Evolutionary conservation across 768 basidiomycete species (phyloP), one percentile per base, ranked within the genome.

Genomic region (Lactifluus rugatus): DNA sequence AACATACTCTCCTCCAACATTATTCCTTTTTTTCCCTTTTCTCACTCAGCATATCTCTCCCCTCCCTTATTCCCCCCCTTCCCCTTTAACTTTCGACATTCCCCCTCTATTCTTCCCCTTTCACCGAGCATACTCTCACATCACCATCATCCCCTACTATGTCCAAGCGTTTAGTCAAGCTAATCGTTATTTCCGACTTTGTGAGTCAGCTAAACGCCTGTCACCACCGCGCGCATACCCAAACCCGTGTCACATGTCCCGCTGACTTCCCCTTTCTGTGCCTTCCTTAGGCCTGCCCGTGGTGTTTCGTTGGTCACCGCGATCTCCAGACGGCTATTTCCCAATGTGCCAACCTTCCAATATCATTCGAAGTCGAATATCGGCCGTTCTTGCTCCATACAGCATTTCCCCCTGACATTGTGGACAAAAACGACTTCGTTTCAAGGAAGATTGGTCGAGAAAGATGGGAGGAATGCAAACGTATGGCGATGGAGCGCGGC

Each of bases 331-430:
- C 56, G 31, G 75, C 75, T 32, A 70, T 77, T 48, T 66, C 71
- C 16, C 66, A 69, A 52, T 69, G 65, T 46, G 54, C 62, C 16
- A 67, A 73, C 57, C 65, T 71, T 14, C 69, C 70, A 5, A 39
- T 67, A 25, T 49, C 64, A 19, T 73, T 78, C 66, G 70, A 75
- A 39, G 65, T 78, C 63, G 75, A 79, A 62, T 75, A 76, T 67
- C 69, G 74, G 41, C 79, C 79, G 4, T 81, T 73, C 70, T 62
- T 73, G 36, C 74, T 81, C 34, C 71, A 78, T 60, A 71, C 72
- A 3, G 65, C 69, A 7, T 58, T 78, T 54, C 65, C 68, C 42
- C 64, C 65, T 61, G 63, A 71, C 36, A 58, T 67, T 41, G 13
- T 66, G 1, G 67, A 64, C 44, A 72, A 69, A 63, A 48, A 44